Evolutionary conservation across 2,329 filamentous ascomycete species (phyloP).

Genomic region (Fusarium austroafricanum): DNA sequence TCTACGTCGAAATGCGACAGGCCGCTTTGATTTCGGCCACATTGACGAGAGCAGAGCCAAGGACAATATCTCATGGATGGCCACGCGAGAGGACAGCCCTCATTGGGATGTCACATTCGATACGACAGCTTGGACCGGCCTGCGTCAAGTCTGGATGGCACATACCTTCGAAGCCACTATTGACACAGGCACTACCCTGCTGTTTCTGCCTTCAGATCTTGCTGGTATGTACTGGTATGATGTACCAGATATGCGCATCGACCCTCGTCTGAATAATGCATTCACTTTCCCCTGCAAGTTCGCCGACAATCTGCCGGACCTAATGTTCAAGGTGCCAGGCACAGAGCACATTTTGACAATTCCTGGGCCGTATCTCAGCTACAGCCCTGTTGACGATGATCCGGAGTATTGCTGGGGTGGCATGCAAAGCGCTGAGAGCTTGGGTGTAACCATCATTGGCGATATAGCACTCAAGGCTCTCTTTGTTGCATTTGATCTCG

Average conservation of each 20-base stretch:
- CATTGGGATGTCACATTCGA: constrained; percentile 63
- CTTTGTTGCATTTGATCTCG: constrained; percentile 77
- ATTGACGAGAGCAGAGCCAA: constrained; percentile 56
- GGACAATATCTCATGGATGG: constrained; percentile 58
- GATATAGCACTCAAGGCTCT: constrained; percentile 83
- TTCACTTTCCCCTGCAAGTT: constrained; percentile 69
- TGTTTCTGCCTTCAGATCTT: constrained; percentile 69
- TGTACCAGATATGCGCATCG: constrained; percentile 64
- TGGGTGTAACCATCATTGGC: constrained; percentile 74
- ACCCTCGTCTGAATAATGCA: constrained; percentile 56
- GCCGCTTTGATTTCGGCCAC: constrained; percentile 64
- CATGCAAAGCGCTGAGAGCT: constrained; percentile 68
- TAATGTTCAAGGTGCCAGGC: constrained; percentile 65
- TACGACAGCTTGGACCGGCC: constrained; percentile 53
- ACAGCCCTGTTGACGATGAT: constrained; percentile 61
- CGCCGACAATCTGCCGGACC: constrained; percentile 65
- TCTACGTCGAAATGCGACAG: constrained; percentile 59
- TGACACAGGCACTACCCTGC: constrained; percentile 76
- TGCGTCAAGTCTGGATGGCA: constrained; percentile 64
- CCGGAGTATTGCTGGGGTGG: constrained; percentile 77
- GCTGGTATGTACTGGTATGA: constrained; percentile 69
- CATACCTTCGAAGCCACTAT: constrained; percentile 66
- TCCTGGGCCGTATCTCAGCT: constrained; percentile 67
- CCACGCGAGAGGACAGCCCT: constrained; percentile 47
- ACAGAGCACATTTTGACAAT: constrained; percentile 63